Evolutionary conservation across 495 filamentous ascomycete species (phyloP).

Genomic region (Trichoderma gamsii): DNA sequence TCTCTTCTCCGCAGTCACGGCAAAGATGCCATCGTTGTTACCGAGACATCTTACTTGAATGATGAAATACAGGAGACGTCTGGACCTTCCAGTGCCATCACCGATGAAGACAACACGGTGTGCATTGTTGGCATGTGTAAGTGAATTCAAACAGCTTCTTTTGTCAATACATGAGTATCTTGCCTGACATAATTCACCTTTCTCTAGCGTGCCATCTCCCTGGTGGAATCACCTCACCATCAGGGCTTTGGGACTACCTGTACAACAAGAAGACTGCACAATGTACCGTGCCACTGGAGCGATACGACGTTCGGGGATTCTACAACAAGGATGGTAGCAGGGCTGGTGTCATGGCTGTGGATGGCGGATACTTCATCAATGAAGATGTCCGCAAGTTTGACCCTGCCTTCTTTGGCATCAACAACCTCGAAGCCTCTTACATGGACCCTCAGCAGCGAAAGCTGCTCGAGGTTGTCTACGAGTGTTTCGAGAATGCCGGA

Average conservation of each 20-base stretch:
- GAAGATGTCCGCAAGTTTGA: constrained; percentile 59
- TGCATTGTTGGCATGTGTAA: constrained; percentile 12
- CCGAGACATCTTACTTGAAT: not conserved
- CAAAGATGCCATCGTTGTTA: constrained; percentile 3
- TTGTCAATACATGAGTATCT: not conserved
- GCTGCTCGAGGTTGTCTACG: constrained; percentile 49
- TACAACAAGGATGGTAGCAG: constrained; percentile 18
- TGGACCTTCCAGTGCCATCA: not conserved
- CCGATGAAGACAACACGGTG: constrained; percentile 1
- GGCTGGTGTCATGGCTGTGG: constrained; percentile 16
- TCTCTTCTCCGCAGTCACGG: not conserved
- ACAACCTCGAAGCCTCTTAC: constrained; percentile 40
- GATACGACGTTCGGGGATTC: constrained; percentile 48
- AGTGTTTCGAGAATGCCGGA: constrained; percentile 46
- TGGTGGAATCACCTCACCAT: constrained; percentile 16
- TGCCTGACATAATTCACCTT: not conserved
- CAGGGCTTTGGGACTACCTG: constrained; percentile 12
- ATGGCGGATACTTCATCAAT: constrained; percentile 37
- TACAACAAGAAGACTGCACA: constrained; percentile 11
- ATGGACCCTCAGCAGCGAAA: constrained; percentile 55
- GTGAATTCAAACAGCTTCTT: not conserved
- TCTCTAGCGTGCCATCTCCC: constrained; percentile 12
- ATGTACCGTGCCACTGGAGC: constrained; percentile 49
- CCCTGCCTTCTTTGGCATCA: constrained; percentile 48
- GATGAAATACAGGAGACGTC: constrained; percentile 7